Base-by-base conservation (phyloP, 257 asterid species). In the Ocimum tenuiflorum region DNA sequence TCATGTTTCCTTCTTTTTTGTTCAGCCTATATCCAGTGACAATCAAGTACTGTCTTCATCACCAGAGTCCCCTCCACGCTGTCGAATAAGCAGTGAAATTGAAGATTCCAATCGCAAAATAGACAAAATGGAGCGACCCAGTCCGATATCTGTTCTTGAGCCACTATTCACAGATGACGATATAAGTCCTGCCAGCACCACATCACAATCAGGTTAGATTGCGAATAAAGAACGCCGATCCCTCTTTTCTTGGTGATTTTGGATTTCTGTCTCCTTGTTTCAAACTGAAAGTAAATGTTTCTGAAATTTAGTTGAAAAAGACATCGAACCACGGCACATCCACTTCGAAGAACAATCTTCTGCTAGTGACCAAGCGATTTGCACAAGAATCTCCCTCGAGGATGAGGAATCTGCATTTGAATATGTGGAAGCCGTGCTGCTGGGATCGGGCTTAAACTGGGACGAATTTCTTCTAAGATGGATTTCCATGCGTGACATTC, bases 391-490 rank as follows among this genome's bases (percentile, higher is more conserved):
- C 12, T 77, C 88, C 12, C 70, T 81, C 0, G 95, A 90, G 72
- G 91, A 82, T 52, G 97, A 85, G 68, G 99, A 90, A 86, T 86
- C 99, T 50, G 88, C 95, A n/a, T 94, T 94, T 55, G 99, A 94
- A 66, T 94, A 94, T n/a, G 95, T 94, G 38, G 99, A 94, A 81
- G 99, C 99, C 1, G 96, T 94, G 53, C 71, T 94, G 63, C 83
- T 94, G n/a, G 97, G 97, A 54, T 94, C 99, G 3, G 99, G 91
- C 31, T 73, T 94, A 77, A 82, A 81, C 80, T 90, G 97, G 99
- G 92, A 94, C 38, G 99, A 94, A 15, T 91, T 82, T 75, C 81
- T 82, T 9, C 10, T 66, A 22, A 82, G 92, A 73, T 94, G 97
- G 99, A 81, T 90, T 75, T 85, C 90, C 10, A 68, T 71, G 14